Base-by-base conservation (phyloP, 2,329 filamentous ascomycete genomes). In the Aspergillus brasiliensis region DNA sequence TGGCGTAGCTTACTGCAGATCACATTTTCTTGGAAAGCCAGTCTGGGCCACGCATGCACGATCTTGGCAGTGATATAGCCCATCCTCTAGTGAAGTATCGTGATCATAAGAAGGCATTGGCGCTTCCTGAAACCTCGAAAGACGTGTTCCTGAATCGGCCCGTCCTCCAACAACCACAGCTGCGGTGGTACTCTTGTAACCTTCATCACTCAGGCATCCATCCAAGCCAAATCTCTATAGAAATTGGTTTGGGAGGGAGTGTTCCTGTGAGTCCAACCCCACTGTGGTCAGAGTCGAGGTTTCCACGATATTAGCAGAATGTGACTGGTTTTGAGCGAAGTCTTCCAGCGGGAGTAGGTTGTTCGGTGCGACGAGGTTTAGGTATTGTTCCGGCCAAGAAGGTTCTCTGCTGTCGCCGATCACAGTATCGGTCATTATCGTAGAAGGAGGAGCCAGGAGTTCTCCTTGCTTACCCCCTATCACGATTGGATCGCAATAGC, bases 51-150 rank as follows among this genome's bases (percentile, higher is more conserved):
- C 28, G 19, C 47, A 47, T 27, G 11, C 48, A 19, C 11, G 21
- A 40, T 56, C n/a, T 42, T 28, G 40, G 52, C 57, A 59, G 47
- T 51, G 34, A 44, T 56, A 56, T 46, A 17, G 4, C 44, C 31
- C 27, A 44, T 59, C 57, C 23, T 51, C 57, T 19, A 25, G 8
- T 10, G 57, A 59, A 56, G 56, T 56, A 17, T 55, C 31, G 2
- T 56, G 17, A 38, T 51, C 34, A 56, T 59, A 59, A 42, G 44
- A 59, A 51, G 57, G 57, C 51, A 59, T 59, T 34, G 48, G 42
- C 27, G 31, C 51, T 59, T 59, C 51, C 34, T 44, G 13, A 46
- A 59, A 59, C 47, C 28, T 59, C 44, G 15, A 42, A 59, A 34
- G 31, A 31, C 19, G 51, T 31, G 15, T 51, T 51, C 4, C 56